Evolutionary conservation across 306 rosid species (phyloP).

Genomic region (Elaeagnus macrophylla): DNA sequence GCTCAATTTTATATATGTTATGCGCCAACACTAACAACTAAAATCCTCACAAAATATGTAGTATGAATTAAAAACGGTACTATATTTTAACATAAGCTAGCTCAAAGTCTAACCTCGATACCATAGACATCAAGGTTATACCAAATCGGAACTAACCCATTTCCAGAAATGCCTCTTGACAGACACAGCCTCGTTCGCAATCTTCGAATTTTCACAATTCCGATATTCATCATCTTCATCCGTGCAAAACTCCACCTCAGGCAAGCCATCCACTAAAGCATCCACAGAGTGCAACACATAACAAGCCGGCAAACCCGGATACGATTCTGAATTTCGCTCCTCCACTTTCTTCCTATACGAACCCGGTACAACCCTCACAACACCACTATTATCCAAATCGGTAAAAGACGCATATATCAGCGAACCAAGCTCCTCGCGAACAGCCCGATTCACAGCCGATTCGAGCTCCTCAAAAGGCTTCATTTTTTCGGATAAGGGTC

Average conservation of each 20-base stretch:
- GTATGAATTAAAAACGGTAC: neutral
- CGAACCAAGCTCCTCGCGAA: conserved; percentile 82
- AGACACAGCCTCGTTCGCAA: conserved; percentile 53
- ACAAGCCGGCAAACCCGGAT: conserved; percentile 89
- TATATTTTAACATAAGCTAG: neutral
- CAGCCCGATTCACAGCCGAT: conserved; percentile 64
- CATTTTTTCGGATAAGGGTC: conserved; percentile 96
- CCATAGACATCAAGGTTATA: conserved; percentile 24
- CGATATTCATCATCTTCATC: conserved; percentile 60
- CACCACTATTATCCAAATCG: conserved; percentile 13
- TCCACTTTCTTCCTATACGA: conserved; percentile 67
- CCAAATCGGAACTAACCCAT: conserved; percentile 68
- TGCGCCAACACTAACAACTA: conserved; percentile 4
- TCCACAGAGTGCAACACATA: conserved; percentile 68
- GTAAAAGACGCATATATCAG: conserved; percentile 9
- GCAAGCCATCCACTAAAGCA: conserved; percentile 65
- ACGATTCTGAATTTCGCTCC: conserved; percentile 70
- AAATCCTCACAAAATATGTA: neutral
- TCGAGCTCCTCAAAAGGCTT: conserved; percentile 72
- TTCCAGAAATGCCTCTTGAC: conserved; percentile 91
- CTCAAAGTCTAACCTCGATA: neutral
- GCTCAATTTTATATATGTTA: neutral
- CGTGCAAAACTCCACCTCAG: conserved; percentile 72
- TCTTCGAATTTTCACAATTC: conserved; percentile 23
- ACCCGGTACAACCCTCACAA: conserved; percentile 51